These are phyloP conservation scores for Melanopsichium pennsylvanicum DNA, from an alignment of 1,284 basidiomycete genomes.

Conservation along the genomic window DNA sequence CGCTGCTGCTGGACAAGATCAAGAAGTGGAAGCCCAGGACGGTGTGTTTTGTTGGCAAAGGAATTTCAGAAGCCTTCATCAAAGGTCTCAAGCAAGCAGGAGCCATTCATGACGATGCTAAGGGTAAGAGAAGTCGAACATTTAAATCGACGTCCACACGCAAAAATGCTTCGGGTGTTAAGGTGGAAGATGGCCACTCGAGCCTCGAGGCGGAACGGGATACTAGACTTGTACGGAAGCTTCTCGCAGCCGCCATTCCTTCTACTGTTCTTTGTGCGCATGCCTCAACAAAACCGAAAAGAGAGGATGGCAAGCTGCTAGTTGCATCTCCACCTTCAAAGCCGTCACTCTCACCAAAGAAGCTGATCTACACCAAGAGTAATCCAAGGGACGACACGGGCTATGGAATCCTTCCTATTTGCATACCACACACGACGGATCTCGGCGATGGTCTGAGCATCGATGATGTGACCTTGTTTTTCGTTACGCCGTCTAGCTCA, in stretches of 20 bases:
- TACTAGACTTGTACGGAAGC: background rate
- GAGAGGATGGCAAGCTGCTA: background rate
- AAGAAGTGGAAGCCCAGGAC: slow-evolving; percentile 26
- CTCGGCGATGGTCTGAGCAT: background rate
- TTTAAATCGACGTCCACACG: background rate
- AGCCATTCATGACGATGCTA: slow-evolving; percentile 4
- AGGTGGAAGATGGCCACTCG: background rate
- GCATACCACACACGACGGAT: slow-evolving; percentile 9
- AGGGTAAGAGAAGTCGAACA: background rate
- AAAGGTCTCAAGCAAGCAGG: slow-evolving; percentile 33
- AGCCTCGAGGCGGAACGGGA: background rate
- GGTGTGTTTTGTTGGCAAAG: slow-evolving; percentile 46
- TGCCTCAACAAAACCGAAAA: background rate
- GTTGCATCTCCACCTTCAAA: background rate
- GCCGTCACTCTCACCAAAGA: slow-evolving; percentile 2
- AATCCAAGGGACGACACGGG: slow-evolving; percentile 37
- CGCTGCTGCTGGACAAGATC: slow-evolving; percentile 31
- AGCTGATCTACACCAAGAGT: slow-evolving; percentile 34
- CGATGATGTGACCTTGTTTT: slow-evolving; percentile 46
- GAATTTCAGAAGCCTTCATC: slow-evolving; percentile 38
- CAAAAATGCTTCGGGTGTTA: background rate
- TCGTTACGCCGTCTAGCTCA: slow-evolving; percentile 52
- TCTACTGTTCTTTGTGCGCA: slow-evolving; percentile 6
- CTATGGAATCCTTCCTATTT: slow-evolving; percentile 36
- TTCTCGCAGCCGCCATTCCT: background rate